Conservation (phyloP, 148 eudicot species). For the Rhododendron mucronatum region DNA sequence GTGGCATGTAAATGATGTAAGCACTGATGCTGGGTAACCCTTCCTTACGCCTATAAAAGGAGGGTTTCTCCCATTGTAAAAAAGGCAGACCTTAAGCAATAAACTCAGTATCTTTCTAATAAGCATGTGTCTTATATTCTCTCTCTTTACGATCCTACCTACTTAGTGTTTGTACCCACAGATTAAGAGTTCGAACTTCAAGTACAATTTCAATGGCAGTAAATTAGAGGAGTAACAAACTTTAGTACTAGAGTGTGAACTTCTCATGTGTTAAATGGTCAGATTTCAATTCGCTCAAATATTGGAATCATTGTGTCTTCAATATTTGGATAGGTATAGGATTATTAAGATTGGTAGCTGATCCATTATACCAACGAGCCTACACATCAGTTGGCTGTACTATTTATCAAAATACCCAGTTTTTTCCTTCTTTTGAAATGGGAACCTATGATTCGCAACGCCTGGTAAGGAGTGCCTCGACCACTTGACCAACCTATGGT, state of each 20-base stretch:
- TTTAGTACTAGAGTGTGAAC: not conserved
- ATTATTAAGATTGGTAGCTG: not conserved
- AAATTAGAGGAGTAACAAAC: not conserved
- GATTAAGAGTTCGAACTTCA: not conserved
- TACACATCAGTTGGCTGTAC: not conserved
- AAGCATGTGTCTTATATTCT: no score
- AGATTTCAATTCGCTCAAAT: not conserved
- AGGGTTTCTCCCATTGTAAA: no score
- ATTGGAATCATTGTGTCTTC: not conserved
- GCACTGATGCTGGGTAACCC: no score
- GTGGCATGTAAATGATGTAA: no score
- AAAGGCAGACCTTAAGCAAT: no score
- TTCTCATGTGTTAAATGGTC: not conserved
- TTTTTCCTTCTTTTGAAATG: not conserved
- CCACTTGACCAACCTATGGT: not conserved
- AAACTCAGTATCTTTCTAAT: no score
- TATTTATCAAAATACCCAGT: not conserved
- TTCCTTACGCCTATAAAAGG: no score
- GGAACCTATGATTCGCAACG: not conserved
- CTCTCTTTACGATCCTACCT: no score
- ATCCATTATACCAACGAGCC: not conserved
- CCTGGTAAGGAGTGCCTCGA: not conserved
- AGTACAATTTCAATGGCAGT: not conserved
- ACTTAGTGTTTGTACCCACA: no score
- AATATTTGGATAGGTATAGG: not conserved